Conservation (phyloP, 768 basidiomycete species). For the Daedalea quercina region DNA sequence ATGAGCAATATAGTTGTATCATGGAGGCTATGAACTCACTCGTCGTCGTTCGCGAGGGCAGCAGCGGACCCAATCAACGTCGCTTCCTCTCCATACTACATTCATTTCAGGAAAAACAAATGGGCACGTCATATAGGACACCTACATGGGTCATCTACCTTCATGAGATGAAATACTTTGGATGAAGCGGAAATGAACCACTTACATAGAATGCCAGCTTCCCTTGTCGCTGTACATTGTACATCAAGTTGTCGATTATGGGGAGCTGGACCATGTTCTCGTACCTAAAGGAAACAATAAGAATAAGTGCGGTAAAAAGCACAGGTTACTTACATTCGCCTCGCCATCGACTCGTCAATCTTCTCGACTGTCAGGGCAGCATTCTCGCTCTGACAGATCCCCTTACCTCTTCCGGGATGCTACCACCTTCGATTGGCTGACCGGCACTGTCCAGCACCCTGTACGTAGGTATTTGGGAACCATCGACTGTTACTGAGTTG, state of each 20-base stretch:
- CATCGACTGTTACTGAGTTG: slow-evolving; percentile 62
- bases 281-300: slow-evolving; percentile 37
- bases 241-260: slow-evolving; percentile 79
- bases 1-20: too few relatives aligned
- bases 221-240: slow-evolving; percentile 91
- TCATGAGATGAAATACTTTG: too few relatives aligned
- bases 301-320: background rate
- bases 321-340: slow-evolving; percentile 40
- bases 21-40: slow-evolving; percentile 41
- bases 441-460: slow-evolving; percentile 81
- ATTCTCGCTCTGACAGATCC: background rate
- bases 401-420: slow-evolving; percentile 53
- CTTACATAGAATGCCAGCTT: slow-evolving; percentile 87
- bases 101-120: background rate
- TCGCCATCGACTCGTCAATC: slow-evolving; percentile 66
- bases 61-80: slow-evolving; percentile 87
- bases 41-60: slow-evolving; percentile 74
- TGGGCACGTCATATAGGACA: background rate
- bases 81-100: slow-evolving; percentile 84
- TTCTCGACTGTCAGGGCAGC: slow-evolving; percentile 17
- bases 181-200: slow-evolving; percentile 2
- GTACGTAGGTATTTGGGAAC: slow-evolving; percentile 75
- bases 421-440: slow-evolving; percentile 61
- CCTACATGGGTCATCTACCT: slow-evolving; percentile 3
- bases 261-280: slow-evolving; percentile 78